These are phyloP conservation scores for Metschnikowia koreensis DNA, from an alignment of 805 yeast genomes.

Conservation along the genomic window DNA sequence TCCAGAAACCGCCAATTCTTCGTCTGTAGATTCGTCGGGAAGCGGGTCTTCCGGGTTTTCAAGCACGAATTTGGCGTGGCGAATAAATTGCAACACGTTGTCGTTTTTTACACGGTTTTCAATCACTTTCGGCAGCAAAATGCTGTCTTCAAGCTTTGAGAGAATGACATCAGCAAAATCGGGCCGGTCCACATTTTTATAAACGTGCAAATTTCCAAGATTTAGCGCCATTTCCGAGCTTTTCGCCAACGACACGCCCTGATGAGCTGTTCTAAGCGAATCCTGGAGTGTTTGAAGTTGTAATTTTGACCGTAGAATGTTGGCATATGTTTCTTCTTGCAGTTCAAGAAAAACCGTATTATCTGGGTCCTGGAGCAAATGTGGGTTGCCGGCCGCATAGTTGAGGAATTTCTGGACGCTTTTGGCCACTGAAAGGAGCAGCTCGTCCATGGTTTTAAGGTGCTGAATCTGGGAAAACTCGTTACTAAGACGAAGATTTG, in stretches of 20 bases:
- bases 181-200: slow-evolving; percentile 3
- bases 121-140: not conserved
- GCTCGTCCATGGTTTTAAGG: slow-evolving; percentile 14
- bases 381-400: slow-evolving; percentile 8
- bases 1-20: slow-evolving; percentile 65
- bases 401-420: slow-evolving; percentile 12
- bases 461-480: slow-evolving; percentile 14
- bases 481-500: slow-evolving; percentile 12
- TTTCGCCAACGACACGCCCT: slow-evolving; percentile 9
- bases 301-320: slow-evolving; percentile 11
- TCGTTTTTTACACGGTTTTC: slow-evolving; percentile 9
- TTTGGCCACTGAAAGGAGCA: slow-evolving; percentile 6
- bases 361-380: slow-evolving; percentile 9
- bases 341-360: slow-evolving; percentile 6
- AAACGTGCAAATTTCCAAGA: slow-evolving; percentile 12
- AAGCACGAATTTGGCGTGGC: slow-evolving; percentile 47
- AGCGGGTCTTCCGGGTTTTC: slow-evolving; percentile 61
- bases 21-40: slow-evolving; percentile 53
- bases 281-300: slow-evolving; percentile 11
- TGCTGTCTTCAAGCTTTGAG: slow-evolving; percentile 1
- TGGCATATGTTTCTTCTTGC: slow-evolving; percentile 11
- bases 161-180: slow-evolving; percentile 17
- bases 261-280: slow-evolving; percentile 12
- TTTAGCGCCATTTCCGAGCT: slow-evolving; percentile 13
- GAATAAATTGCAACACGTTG: slow-evolving; percentile 27